Base-by-base conservation (phyloP, 2,329 filamentous ascomycete species). In the Arthrocladium fulminans region DNA sequence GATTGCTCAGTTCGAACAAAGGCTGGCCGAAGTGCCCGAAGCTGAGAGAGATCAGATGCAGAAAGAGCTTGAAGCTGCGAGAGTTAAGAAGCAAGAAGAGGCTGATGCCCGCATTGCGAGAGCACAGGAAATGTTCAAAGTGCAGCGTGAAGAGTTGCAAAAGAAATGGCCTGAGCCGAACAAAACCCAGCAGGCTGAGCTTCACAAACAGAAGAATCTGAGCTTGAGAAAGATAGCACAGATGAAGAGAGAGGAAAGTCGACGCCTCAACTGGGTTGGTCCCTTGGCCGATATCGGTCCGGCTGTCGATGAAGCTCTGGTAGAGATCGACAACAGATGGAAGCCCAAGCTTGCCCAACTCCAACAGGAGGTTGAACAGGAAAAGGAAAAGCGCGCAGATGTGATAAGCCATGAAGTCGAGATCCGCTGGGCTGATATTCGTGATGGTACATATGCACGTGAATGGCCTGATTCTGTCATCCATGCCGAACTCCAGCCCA, bases 321-420 rank as follows among this genome's bases (percentile, higher is more conserved):
- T 57, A 83, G 80, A 84, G 61, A 85, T 80, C 27, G 13, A 41
- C 43, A 35, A 53, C 46, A 42, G 50, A 13, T 35, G 37, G 15
- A 20, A 49, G 41, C 22, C 38, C 15, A 48, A 30, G 39, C 37
- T 39, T 3, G 23, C 35, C 10, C 17, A 29, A 17, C 23, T 47
- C 4, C 30, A 20, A n/a, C 23, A 47, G 19, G 32, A 38, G n/a
- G 41, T 37, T 10, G 37, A 47, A 8, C 29, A 40, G 5, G 39
- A 53, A n/a, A 54, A 59, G 20, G 53, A 57, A 22, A 49, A 51
- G 13, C 55, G 60, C 20, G 58, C 61, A 34, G 57, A 60, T 2
- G 42, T 64, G 45, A 47, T 55, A n/a, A 53, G 58, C 10, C 54
- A 62, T 9, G 51, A 63, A n/a, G 65, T 73, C 24, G 68, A 68